A percentile compares a stretch with the other conserved stretches of the same genome.
Evolutionary conservation across 2,329 filamentous ascomycete species (phyloP).

Genomic region (Paraphaeosphaeria sporulosa): DNA sequence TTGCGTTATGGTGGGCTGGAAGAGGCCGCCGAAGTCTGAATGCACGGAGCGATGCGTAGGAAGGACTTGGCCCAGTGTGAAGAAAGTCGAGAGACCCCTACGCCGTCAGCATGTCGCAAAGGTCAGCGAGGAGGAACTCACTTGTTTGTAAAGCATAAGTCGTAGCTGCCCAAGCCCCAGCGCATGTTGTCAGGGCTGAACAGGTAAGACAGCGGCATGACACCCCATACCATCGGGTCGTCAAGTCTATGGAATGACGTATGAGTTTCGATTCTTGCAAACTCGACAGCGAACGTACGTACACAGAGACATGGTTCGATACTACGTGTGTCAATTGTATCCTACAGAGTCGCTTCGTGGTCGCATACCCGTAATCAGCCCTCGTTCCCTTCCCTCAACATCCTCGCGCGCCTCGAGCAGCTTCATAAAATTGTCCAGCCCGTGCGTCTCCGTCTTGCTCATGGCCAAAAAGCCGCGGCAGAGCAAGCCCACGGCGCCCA

Average conservation of each 20-base stretch:
- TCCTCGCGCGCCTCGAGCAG: conserved; percentile 78
- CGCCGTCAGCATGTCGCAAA: conserved; percentile 21
- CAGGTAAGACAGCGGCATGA: conserved; percentile 77
- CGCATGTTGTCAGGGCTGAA: conserved; percentile 78
- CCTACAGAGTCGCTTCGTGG: conserved; percentile 8
- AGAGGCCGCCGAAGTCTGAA: conserved; percentile 81
- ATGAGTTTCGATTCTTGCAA: conserved; percentile 22
- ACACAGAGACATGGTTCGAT: conserved; percentile 89
- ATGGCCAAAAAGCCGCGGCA: conserved; percentile 78
- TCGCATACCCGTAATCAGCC: conserved; percentile 79
- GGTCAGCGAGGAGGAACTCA: conserved; percentile 50
- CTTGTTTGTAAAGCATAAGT: conserved; percentile 93
- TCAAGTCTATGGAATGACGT: conserved; percentile 70
- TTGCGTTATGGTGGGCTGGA: conserved; percentile 87
- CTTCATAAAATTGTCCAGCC: conserved; percentile 76
- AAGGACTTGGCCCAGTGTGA: conserved; percentile 86
- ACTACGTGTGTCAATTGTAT: conserved; percentile 60
- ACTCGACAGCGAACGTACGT: conserved; percentile 57
- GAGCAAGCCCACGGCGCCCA: conserved; percentile 75
- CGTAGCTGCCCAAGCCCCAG: conserved; percentile 91
- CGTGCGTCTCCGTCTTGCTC: conserved; percentile 78
- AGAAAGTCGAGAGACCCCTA: conserved; percentile 78
- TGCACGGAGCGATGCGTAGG: conserved; percentile 85
- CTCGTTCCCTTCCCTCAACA: conserved; percentile 70
- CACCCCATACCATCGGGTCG: conserved; percentile 93